Evolutionary conservation across 148 eudicot genomes (phyloP), one percentile per base, ranked within the genome.

Genomic region (Suaeda aralocaspica): DNA sequence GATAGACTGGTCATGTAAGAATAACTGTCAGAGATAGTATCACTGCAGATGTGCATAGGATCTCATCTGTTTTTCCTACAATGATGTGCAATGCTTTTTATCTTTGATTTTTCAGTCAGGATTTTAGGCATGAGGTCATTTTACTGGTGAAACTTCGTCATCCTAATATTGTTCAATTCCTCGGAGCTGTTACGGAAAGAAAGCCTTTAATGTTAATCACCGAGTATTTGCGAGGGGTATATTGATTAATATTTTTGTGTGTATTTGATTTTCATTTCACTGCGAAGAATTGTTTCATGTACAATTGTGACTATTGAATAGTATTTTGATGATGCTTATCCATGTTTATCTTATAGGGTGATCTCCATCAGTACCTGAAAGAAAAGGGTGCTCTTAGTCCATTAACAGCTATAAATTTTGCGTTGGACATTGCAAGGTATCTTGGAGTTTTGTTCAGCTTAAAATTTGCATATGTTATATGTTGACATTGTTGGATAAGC

Each of bases 111-210:
- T 75, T 69, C 85, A 94, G 99, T 76, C 93, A 91, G 91, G 97
- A 94, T 83, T 94, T 94, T 84, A 84, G 99, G 84, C 97, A 94
- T 72, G 99, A 94, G 85, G 99, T 94, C 68, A 87, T 81, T 77
- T 84, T 91, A 83, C 88, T 94, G 39, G 98, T 94, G 79, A 94
- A 94, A 81, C 97, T 94, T 75, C 98, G 98, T 67, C 98, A 93
- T 81, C 98, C 98, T 66, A 94, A 94, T 76, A 87, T 94, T 70
- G 98, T 94, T 72, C 98, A 94, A 66, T 94, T 94, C 66, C 93
- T 94, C 75, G 99, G 99, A 91, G 99, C 99, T 62, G 97, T 87
- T 72, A 94, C 99, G 13, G 99, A 91, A 28, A 86, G 72, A 86
- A 91, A 86, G 75, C 99, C 99, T 72, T 82, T 94, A n/a, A 94